phyloP scores from a whole-genome alignment of 2,329 filamentous ascomycete species.

The Ophiostoma piceae region DNA sequence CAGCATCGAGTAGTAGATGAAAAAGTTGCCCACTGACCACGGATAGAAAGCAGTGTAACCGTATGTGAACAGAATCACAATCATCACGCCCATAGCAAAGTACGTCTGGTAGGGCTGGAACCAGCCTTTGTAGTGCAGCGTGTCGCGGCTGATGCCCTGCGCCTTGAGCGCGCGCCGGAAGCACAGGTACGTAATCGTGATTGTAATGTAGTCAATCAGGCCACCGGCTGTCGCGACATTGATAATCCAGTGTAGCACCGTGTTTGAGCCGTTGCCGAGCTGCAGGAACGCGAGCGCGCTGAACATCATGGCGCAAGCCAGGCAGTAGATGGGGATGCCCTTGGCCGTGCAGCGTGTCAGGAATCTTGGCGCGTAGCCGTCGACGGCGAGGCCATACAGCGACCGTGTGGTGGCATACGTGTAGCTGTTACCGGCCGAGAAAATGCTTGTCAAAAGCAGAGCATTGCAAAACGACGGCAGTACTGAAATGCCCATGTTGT shows the following conservation, averaged over 20 bases:
- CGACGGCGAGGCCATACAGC: slow-evolving; percentile 38
- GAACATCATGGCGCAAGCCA: slow-evolving; percentile 36
- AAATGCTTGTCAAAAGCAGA: slow-evolving; percentile 53
- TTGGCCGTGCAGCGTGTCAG: slow-evolving; percentile 32
- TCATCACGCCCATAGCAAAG: slow-evolving; percentile 29
- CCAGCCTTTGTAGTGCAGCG: slow-evolving; percentile 38
- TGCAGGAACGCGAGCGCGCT: slow-evolving; percentile 40
- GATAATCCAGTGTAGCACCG: slow-evolving; percentile 41
- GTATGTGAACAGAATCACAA: slow-evolving; percentile 36
- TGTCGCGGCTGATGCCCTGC: slow-evolving; percentile 34
- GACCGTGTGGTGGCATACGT: slow-evolving; percentile 44
- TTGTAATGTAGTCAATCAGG: slow-evolving; percentile 41
- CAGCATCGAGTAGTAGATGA: slow-evolving; percentile 55
- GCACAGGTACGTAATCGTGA: slow-evolving; percentile 38
- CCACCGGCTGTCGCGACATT: slow-evolving; percentile 42
- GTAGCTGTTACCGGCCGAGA: slow-evolving; percentile 58
- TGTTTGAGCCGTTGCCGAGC: slow-evolving; percentile 34
- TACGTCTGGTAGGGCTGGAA: slow-evolving; percentile 40
- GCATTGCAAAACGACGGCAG: slow-evolving; percentile 64
- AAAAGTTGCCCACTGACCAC: slow-evolving; percentile 46
- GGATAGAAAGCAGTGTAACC: slow-evolving; percentile 49
- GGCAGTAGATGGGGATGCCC: slow-evolving; percentile 40
- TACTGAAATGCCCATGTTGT: slow-evolving; percentile 59
- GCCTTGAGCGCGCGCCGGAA: slow-evolving; percentile 38
- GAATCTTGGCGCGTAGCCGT: slow-evolving; percentile 40